Evolutionary conservation across 768 basidiomycete genomes (phyloP).

Genomic region (Lentinula lateritia): DNA sequence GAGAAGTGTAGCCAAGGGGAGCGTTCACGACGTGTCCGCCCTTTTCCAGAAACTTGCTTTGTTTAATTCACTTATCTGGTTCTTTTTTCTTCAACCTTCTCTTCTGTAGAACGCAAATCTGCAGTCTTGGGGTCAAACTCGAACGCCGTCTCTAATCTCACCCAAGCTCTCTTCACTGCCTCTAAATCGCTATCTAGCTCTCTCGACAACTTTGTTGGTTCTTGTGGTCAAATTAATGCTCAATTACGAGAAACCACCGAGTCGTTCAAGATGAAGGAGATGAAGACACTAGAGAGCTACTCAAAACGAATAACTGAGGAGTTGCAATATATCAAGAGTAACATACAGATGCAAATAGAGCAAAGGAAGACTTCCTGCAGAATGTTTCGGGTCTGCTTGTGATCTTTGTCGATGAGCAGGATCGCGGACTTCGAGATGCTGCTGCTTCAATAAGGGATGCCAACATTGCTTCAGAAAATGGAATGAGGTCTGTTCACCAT

Average conservation of each 20-base stretch:
- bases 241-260: slow-evolving; percentile 54
- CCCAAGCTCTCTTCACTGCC: slow-evolving; percentile 50
- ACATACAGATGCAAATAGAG: slow-evolving; percentile 54
- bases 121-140: slow-evolving; percentile 59
- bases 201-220: slow-evolving; percentile 57
- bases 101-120: slow-evolving; percentile 63
- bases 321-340: slow-evolving; percentile 45
- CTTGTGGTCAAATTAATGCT: slow-evolving; percentile 45
- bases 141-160: slow-evolving; percentile 57
- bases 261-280: slow-evolving; percentile 49
- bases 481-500: slow-evolving; percentile 39
- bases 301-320: slow-evolving; percentile 55
- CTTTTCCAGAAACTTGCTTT: slow-evolving; percentile 83
- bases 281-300: slow-evolving; percentile 43
- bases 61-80: slow-evolving; percentile 13
- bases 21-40: slow-evolving; percentile 60
- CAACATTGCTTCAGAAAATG: slow-evolving; percentile 51
- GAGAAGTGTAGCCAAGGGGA: slow-evolving; percentile 61
- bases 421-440: slow-evolving; percentile 56
- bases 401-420: slow-evolving; percentile 64
- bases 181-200: slow-evolving; percentile 48
- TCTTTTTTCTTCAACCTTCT: slow-evolving; percentile 6
- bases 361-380: slow-evolving; percentile 70
- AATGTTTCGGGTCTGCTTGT: slow-evolving; percentile 69
- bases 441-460: slow-evolving; percentile 47